Base-by-base conservation (phyloP, 1,284 basidiomycete species). In the Malassezia equina region DNA sequence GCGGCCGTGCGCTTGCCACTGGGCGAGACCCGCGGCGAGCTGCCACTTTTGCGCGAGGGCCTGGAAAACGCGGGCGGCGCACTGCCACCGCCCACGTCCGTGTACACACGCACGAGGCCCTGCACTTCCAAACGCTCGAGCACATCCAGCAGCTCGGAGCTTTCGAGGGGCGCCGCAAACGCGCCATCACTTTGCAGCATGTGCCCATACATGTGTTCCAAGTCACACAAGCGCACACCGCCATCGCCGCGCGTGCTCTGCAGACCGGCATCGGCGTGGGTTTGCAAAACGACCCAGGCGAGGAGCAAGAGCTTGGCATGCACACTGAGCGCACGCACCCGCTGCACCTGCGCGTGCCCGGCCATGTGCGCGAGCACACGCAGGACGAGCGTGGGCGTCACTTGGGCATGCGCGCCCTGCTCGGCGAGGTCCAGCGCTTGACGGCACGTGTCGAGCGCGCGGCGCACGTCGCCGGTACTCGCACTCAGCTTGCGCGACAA, bases 401-500 rank as follows among this genome's bases (percentile, higher is more conserved):
- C 75, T 29, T 65, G 65, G 1, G 72, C 31, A 9, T 39, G 34
- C 23, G 24, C 39, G 25, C 34, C 39, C 32, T 28, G 27, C 57
- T 76, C 73, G n/a, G 73, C 66, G 33, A 67, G 45, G 47, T 77
- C 74, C 32, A 77, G 65, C 9, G 75, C 67, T 25, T 74, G 63
- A 2, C 76, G 62, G 8, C 71, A 64, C 15, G 76, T 66, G 44
- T 75, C 71, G 42, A 78, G 67, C 39, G 76, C 74, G 32, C 73
- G 71, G 25, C 77, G 65, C 13, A 77, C 52, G 56, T 78, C 77
- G 13, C 77, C 77, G 0, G 76, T 75, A 0, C 66, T 67, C 3
- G 71, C 62, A 13, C 76, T 75, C 39, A 77, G 69, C 59, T 75
- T 77, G 51, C 73, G 75, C 2, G 76, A 65, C n/a, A 73, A 68